These are phyloP conservation scores for Porpolomopsis calyptriformis DNA, from an alignment of 768 basidiomycete species.

Conservation along the genomic window DNA sequence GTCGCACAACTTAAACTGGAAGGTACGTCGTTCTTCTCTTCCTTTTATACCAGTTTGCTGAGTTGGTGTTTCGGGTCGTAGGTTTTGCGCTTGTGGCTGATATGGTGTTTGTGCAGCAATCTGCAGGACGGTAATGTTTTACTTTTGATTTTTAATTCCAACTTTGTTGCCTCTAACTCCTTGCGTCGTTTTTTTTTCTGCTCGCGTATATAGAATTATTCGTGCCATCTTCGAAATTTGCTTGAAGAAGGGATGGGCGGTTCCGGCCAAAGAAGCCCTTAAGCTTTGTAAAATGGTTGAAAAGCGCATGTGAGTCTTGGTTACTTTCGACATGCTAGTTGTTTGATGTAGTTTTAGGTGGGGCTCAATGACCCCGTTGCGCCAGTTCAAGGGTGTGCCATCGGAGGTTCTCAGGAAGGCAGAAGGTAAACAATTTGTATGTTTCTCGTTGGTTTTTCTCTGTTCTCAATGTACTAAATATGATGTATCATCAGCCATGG, in stretches of 20 bases:
- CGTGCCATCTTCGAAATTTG: slow-evolving; percentile 98
- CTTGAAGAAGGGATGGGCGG: slow-evolving; percentile 95
- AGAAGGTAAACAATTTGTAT: slow-evolving; percentile 93
- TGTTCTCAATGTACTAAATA: neutral
- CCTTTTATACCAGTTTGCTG: neutral
- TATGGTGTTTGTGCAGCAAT: slow-evolving; percentile 96
- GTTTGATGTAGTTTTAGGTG: slow-evolving; percentile 45
- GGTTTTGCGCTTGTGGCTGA: slow-evolving; percentile 81
- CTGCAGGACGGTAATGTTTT: slow-evolving; percentile 70
- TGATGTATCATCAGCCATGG: slow-evolving; percentile 49
- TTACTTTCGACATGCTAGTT: neutral
- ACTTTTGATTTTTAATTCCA: neutral
- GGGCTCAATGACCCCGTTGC: slow-evolving; percentile 94
- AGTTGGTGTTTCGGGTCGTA: slow-evolving; percentile 15
- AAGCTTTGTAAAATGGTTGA: slow-evolving; percentile 97
- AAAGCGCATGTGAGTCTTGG: slow-evolving; percentile 53
- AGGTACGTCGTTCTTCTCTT: slow-evolving; percentile 29
- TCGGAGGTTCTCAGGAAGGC: slow-evolving; percentile 79
- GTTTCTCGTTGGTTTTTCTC: slow-evolving; percentile 18
- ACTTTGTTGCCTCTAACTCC: no score
- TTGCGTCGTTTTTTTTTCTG: neutral
- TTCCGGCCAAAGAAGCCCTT: slow-evolving; percentile 82
- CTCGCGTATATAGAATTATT: slow-evolving; percentile 47
- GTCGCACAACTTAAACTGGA: slow-evolving; percentile 92
- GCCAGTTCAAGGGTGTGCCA: slow-evolving; percentile 91